phyloP scores from a whole-genome alignment of 306 rosid genomes.

The Citrullus mucosospermus region DNA sequence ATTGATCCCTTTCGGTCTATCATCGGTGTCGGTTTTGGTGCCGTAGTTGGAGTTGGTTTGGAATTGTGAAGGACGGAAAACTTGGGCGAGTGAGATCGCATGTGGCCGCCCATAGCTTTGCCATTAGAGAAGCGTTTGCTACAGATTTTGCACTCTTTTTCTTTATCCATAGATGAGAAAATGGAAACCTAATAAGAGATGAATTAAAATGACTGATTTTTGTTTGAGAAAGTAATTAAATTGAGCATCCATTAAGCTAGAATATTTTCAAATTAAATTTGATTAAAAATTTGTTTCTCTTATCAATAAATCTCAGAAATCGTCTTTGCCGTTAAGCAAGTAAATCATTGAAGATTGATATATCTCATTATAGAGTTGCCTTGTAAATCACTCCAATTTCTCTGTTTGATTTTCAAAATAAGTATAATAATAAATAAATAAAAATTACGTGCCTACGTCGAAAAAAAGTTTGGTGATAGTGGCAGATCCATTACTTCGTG shows the following conservation, averaged over 20 bases:
- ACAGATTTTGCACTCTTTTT: constrained; percentile 34
- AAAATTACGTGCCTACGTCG: no score
- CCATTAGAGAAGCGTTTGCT: constrained; percentile 30
- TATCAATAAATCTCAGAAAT: no score
- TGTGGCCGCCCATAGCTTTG: constrained; percentile 68
- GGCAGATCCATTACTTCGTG: no score
- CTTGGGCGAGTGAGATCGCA: constrained; percentile 48
- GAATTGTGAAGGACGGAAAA: constrained; percentile 22
- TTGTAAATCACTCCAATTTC: no score
- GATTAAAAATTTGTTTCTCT: neutral
- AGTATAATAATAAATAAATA: no score
- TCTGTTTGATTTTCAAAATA: no score
- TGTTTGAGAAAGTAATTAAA: neutral
- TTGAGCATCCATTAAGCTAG: neutral
- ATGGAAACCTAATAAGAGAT: neutral
- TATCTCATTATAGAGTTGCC: no score
- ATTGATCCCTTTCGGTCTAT: neutral
- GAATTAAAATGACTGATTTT: neutral
- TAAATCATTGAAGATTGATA: neutral
- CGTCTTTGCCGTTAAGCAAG: neutral
- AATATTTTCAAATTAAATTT: neutral
- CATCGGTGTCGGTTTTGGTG: neutral
- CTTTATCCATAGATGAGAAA: constrained; percentile 24
- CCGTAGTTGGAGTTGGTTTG: neutral
- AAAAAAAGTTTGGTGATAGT: no score